Base-by-base conservation (phyloP, 495 filamentous ascomycete species). In the Melanomma pulvis-pyrius region DNA sequence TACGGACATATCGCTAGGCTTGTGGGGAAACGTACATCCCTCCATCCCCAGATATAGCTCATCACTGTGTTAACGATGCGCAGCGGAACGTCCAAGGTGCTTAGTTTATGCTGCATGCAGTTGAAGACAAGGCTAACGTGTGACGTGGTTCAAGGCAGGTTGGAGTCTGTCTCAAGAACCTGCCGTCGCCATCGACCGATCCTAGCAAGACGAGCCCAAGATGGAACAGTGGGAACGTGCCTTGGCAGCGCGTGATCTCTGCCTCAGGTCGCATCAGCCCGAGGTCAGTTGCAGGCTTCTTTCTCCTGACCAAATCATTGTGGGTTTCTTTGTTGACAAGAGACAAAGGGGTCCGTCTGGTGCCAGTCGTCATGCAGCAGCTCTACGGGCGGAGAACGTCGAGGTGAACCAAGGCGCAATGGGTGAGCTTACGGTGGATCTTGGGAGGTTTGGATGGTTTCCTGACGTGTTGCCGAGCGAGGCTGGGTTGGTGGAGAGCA, bases 231-330 rank as follows among this genome's bases (percentile, higher is more conserved):
- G 81, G 76, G 19, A 97, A 90, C 69, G 92, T 97, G 12, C 93
- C 93, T 3, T 98, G 93, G 93, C 93, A 97, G 79, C 81, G 93
- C 50, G 92, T 98, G 12, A 89, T 97, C 65, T 96, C 93, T 72
- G 76, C 89, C 1, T 93, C 90, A 75, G 92, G 92, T 19, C 81
- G 86, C 61, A 92, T 98, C 67, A 93, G 92, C 30, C 89, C 88
- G 32, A 84, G 92, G 91, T 96, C 70, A 25, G 80, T 72, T 39
- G 25, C 26, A 59, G 54, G n/a, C 29, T 25, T 26, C 49, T 61
- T 64, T 55, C 32, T 67, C 32, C 15, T 54, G 25, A 49, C 22
- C 19, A 19, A 17, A 29, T n/a, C 22, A 15, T 44, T 64, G 49
- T 41, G 39, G 5, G 44, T 29, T 50, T 22, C 36, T 54, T 46